A percentile compares a stretch with the other conserved stretches of the same genome.
Evolutionary conservation across 768 basidiomycete genomes (phyloP).

Genomic region (Roridomyces roridus): DNA sequence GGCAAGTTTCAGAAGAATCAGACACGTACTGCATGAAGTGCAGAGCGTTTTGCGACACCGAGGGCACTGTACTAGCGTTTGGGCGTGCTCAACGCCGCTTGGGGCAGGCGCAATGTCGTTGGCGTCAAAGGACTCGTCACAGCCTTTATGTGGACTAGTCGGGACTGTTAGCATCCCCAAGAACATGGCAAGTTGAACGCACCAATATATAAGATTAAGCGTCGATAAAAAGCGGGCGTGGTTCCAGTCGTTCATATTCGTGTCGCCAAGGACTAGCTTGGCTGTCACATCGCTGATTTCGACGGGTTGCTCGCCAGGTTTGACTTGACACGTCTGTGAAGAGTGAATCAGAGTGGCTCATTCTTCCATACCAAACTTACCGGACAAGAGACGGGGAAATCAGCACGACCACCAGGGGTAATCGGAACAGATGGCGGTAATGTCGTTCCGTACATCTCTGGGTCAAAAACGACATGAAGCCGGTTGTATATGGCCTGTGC

Average conservation of each 20-base stretch:
- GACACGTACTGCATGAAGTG: conserved; percentile 28
- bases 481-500: conserved; percentile 24
- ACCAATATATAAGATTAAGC: conserved; percentile 29
- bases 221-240: conserved; percentile 25
- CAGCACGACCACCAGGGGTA: conserved; percentile 11
- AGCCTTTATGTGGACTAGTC: conserved; percentile 28
- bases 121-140: conserved; percentile 27
- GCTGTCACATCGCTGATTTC: conserved; percentile 27
- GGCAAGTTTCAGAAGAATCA: too few relatives aligned
- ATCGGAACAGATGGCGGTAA: background rate
- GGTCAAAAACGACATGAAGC: conserved; percentile 28
- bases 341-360: background rate
- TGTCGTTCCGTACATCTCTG: conserved; percentile 20
- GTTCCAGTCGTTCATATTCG: conserved; percentile 29
- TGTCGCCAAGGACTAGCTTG: conserved; percentile 24
- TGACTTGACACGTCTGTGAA: conserved; percentile 17
- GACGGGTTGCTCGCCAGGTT: conserved; percentile 21
- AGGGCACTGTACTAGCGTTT: conserved; percentile 27
- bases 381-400: conserved; percentile 29
- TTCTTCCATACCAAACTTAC: conserved; percentile 1
- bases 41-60: conserved; percentile 25
- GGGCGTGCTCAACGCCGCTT: conserved; percentile 18
- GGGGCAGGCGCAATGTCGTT: conserved; percentile 27
- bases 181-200: background rate
- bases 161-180: background rate